These are phyloP conservation scores for Suillus bovinus DNA, from an alignment of 768 basidiomycete genomes.

Conservation along the genomic window DNA sequence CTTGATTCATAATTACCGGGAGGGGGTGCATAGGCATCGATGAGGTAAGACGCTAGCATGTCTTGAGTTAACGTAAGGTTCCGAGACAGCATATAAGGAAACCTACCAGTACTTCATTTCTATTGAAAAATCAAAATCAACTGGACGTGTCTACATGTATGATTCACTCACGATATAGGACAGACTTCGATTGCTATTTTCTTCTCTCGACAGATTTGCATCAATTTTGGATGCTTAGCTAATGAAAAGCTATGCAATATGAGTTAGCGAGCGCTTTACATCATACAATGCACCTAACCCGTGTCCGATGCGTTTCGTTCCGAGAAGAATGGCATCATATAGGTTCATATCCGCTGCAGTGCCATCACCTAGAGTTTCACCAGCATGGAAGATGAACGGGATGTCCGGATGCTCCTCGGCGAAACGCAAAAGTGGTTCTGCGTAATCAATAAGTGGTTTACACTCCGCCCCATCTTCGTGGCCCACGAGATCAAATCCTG, in stretches of 20 bases:
- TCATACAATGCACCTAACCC: conserved; percentile 32
- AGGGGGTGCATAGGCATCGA: conserved; percentile 79
- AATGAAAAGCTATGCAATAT: conserved; percentile 38
- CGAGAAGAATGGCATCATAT: conserved; percentile 49
- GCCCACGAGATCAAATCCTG: conserved; percentile 52
- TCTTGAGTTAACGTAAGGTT: background rate
- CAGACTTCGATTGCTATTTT: conserved; percentile 48
- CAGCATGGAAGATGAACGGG: conserved; percentile 51
- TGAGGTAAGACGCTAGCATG: conserved; percentile 59
- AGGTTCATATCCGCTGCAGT: conserved; percentile 44
- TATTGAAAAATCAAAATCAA: conserved; percentile 24
- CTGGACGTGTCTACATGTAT: background rate
- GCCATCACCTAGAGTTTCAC: conserved; percentile 51
- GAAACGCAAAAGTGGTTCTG: conserved; percentile 39
- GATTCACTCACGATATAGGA: conserved; percentile 44
- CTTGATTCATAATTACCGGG: conserved; percentile 64
- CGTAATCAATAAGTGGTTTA: conserved; percentile 38
- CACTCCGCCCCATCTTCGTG: conserved; percentile 39
- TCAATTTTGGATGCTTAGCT: conserved; percentile 45
- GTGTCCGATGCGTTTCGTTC: conserved; percentile 51
- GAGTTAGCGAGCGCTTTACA: background rate
- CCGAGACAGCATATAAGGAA: background rate
- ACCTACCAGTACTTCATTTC: conserved; percentile 68
- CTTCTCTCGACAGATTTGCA: conserved; percentile 42
- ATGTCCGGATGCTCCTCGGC: conserved; percentile 35